Evolutionary conservation across 208 protist genomes (phyloP).

Genomic region (Borovskyia barvae): DNA sequence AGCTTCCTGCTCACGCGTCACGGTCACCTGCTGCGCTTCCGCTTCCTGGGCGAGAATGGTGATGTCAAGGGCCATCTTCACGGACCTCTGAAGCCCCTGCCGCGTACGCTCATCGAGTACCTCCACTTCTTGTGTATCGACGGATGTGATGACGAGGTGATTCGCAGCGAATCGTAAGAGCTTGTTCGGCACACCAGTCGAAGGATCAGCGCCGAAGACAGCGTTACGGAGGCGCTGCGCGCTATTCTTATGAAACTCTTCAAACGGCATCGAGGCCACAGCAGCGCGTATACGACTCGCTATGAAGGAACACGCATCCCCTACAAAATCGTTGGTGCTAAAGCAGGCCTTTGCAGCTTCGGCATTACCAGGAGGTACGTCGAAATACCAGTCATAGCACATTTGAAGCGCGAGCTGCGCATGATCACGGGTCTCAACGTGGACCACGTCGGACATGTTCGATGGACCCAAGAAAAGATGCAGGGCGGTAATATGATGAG

Average conservation of each 20-base stretch:
- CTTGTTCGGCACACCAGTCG: slow-evolving; percentile 35
- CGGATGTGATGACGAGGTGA: slow-evolving; percentile 93
- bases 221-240: slow-evolving; percentile 52
- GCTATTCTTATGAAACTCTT: slow-evolving; percentile 88
- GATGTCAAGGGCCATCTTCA: slow-evolving; percentile 97
- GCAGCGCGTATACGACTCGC: slow-evolving; percentile 81
- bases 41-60: slow-evolving; percentile 95
- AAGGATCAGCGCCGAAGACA: slow-evolving; percentile 81
- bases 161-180: slow-evolving; percentile 89
- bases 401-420: slow-evolving; percentile 83
- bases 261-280: slow-evolving; percentile 78
- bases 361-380: slow-evolving; percentile 56
- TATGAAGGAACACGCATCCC: slow-evolving; percentile 81
- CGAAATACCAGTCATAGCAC: slow-evolving; percentile 91
- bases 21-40: slow-evolving; percentile 89
- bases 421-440: slow-evolving; percentile 88
- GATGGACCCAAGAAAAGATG: slow-evolving; percentile 92
- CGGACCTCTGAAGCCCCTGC: slow-evolving; percentile 94
- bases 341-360: slow-evolving; percentile 67
- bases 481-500: slow-evolving; percentile 64
- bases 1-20: slow-evolving; percentile 90
- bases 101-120: slow-evolving; percentile 94
- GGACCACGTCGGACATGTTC: slow-evolving; percentile 94
- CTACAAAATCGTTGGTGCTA: slow-evolving; percentile 84
- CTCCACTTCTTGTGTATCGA: slow-evolving; percentile 95